Percentiles rank a stretch among this genome's conserved stretches.
Conservation (phyloP, 2,329 filamentous ascomycete species). For the Drechslerella dactyloides region DNA sequence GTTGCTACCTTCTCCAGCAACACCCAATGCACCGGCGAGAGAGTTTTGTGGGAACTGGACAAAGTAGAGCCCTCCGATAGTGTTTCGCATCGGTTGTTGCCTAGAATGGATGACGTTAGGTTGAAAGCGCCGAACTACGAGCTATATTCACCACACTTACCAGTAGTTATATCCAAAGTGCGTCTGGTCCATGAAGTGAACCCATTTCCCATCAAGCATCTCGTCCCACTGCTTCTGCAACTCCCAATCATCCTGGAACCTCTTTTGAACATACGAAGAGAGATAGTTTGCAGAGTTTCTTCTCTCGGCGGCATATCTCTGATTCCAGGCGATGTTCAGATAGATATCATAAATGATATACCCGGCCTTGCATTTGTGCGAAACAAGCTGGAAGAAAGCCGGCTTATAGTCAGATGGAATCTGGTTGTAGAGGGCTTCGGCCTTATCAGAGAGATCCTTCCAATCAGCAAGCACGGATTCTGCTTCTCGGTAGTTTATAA, state of each 20-base stretch:
- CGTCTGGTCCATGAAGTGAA: conserved; percentile 56
- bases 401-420: conserved; percentile 63
- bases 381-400: conserved; percentile 69
- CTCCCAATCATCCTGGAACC: conserved; percentile 66
- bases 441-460: conserved; percentile 63
- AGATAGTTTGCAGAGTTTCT: conserved; percentile 65
- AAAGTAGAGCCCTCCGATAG: conserved; percentile 67
- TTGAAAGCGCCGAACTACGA: conserved; percentile 60
- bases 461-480: conserved; percentile 66
- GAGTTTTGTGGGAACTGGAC: conserved; percentile 67
- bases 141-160: conserved; percentile 54
- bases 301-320: conserved; percentile 65
- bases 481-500: conserved; percentile 71
- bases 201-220: conserved; percentile 65
- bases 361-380: conserved; percentile 68
- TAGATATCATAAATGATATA: conserved; percentile 65
- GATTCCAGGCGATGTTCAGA: conserved; percentile 63
- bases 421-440: conserved; percentile 65
- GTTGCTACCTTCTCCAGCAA: conserved; percentile 70
- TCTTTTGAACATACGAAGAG: conserved; percentile 63
- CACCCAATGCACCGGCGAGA: conserved; percentile 68
- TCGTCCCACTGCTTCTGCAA: conserved; percentile 66
- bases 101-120: conserved; percentile 64
- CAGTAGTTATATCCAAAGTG: conserved; percentile 63
- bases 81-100: conserved; percentile 77